Base-by-base conservation (phyloP, 805 yeast species). In the Metschnikowia reukaufii region DNA sequence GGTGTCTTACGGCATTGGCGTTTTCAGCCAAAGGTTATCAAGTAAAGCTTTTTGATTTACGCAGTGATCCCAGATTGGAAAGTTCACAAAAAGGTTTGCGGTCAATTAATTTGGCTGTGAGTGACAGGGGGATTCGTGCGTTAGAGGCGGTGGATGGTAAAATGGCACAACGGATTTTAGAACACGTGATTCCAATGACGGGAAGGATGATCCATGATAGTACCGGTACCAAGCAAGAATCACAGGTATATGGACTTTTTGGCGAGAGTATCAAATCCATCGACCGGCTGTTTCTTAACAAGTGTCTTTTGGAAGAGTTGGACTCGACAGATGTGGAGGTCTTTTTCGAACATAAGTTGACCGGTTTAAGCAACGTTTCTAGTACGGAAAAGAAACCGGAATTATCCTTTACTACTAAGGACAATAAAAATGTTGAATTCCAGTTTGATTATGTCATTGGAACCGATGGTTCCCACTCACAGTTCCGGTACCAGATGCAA, bases 241-340 rank as follows among this genome's bases (percentile, higher is more conserved):
- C 86, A 25, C 96, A 90, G 59, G 55, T 70, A 37, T 91, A 91
- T 63, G 97, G 96, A 4, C 68, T 88, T 7, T 78, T 81, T 56
- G 96, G 96, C 10, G 95, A 88, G 65, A 69, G 81, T 35, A 91
- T 90, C 63, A 88, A 90, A 64, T 87, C 96, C 0, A 88, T 91
- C 42, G 95, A 88, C 61, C 73, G 97, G 42, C 74, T 82, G 1
- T 74, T 76, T 50, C 72, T 91, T 56, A 91, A 89, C 68, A 76
- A 77, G 37, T 66, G 73, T 31, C 63, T 91, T 48, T 62, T 91
- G 35, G 79, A 81, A 50, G 95, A 87, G 59, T 69, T 84, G 20
- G 60, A 63, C n/a, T 63, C 68, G 33, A 65, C 70, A 27, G 64
- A 69, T 17, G 76, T 88, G 39, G 56, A 65, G 20, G 49, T 82